Evolutionary conservation across 805 yeast species (phyloP), one percentile per base, ranked within the genome.

Genomic region (Starmerella sp.): DNA sequence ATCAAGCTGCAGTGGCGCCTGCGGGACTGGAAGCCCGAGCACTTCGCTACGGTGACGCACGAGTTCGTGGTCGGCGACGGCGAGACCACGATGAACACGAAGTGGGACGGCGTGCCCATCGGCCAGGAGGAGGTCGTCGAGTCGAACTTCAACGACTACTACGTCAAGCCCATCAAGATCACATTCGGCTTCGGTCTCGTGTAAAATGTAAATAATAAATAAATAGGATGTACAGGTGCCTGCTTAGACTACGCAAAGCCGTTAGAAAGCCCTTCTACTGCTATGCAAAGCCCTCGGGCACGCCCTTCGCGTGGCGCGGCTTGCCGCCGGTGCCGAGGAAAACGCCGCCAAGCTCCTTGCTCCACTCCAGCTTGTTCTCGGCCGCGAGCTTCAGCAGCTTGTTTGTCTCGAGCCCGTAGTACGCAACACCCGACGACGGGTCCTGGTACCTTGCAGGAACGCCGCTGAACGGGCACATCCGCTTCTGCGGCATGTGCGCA

Each of bases 81-180:
- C 45, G 97, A 89, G 63, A 93, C 98, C 3, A 81, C 77, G 56
- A 74, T 90, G 72, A 80, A 81, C 57, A 88, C 89, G 17, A 73
- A 76, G 45, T 88, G 91, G 80, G 74, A 80, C 15, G 97, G 97
- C 14, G 84, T 93, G 50, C 99, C 99, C 15, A 76, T 91, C 41
- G 99, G 97, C 13, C 95, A 93, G 67, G 97, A 93, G 93, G 95
- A 64, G 71, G 84, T 63, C 28, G 96, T 86, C 41, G 80, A 82
- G 65, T 78, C 75, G 42, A 93, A 91, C 69, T 91, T 93, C 66
- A 87, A 88, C 64, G 88, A 86, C 58, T 86, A 89, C 71, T 93
- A 93, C 67, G 82, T 93, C 51, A 83, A 84, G 70, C 80, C 95
- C 6, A 91, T 93, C 66, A 93, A 89, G 73, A 67, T 87, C 44